Conservation (phyloP, 148 eudicot species). For the Diospyros kaki region DNA sequence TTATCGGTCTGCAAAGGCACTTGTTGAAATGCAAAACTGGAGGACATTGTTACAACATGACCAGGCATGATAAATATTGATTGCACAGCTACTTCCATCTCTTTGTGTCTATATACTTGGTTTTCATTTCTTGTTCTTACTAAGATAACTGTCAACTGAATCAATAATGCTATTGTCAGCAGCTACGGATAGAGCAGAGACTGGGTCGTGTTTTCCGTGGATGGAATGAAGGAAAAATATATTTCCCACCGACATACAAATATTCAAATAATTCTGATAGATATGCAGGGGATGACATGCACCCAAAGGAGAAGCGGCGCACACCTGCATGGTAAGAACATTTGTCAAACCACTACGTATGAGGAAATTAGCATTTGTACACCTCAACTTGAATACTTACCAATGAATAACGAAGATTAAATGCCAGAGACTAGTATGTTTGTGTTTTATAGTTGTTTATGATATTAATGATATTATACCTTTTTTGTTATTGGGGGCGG, state of each 20-base stretch:
- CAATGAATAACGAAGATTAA: neutral
- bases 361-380: neutral
- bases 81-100: neutral
- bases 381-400: neutral
- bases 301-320: constrained; percentile 81
- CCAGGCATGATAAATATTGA: constrained; percentile 47
- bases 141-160: neutral
- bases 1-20: constrained; percentile 92
- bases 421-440: neutral
- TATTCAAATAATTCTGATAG: constrained; percentile 90
- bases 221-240: constrained; percentile 94
- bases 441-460: neutral
- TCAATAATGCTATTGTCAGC: constrained; percentile 17
- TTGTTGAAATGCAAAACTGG: constrained; percentile 98
- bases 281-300: constrained; percentile 81
- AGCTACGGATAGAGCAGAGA: constrained; percentile 85
- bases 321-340: constrained; percentile 92
- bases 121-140: neutral
- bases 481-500: neutral
- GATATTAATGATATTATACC: neutral
- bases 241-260: constrained; percentile 96
- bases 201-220: constrained; percentile 77
- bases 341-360: neutral
- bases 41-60: constrained; percentile 84
- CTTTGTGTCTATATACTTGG: neutral